Percentiles rank a stretch among this genome's conserved stretches.
These are phyloP conservation scores for Blastobotrys apis DNA, from an alignment of 1,139 yeast species.

Conservation along the genomic window DNA sequence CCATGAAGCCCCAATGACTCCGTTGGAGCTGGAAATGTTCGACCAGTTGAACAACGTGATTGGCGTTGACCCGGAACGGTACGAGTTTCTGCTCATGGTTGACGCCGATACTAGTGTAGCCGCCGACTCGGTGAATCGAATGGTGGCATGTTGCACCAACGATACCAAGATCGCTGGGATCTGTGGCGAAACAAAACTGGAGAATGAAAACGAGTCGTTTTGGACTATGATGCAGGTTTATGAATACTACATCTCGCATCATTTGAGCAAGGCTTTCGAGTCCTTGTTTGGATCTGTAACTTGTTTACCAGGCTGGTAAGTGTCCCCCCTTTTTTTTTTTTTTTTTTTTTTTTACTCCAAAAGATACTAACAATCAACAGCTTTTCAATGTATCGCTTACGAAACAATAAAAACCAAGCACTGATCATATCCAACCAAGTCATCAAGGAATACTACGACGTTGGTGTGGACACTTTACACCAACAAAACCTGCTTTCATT, in stretches of 20 bases:
- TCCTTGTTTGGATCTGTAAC: constrained; percentile 38
- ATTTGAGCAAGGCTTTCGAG: constrained; percentile 36
- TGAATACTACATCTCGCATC: constrained; percentile 38
- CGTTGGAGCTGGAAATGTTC: constrained; percentile 34
- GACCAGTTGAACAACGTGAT: constrained; percentile 31
- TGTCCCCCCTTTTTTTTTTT: too few relatives aligned
- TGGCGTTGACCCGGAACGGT: constrained; percentile 31
- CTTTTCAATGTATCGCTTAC: constrained; percentile 36
- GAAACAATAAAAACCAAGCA: constrained; percentile 73
- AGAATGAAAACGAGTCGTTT: constrained; percentile 34
- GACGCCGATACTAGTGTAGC: constrained; percentile 37
- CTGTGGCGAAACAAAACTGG: constrained; percentile 36
- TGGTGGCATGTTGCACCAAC: constrained; percentile 31
- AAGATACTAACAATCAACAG: constrained; percentile 16
- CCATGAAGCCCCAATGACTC: constrained; percentile 33
- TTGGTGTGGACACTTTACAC: constrained; percentile 34
- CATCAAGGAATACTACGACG: constrained; percentile 33
- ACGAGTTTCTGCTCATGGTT: constrained; percentile 35
- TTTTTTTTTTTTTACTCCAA: neutral
- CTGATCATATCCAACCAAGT: constrained; percentile 45
- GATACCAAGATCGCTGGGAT: constrained; percentile 35
- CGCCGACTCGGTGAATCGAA: constrained; percentile 32
- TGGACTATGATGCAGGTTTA: constrained; percentile 38
- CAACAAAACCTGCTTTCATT: constrained; percentile 34
- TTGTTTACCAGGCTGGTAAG: constrained; percentile 36